Percentiles rank a stretch among this genome's conserved stretches.
Conservation (phyloP, 2,329 filamentous ascomycete species). For the Biscogniauxia sp. region DNA sequence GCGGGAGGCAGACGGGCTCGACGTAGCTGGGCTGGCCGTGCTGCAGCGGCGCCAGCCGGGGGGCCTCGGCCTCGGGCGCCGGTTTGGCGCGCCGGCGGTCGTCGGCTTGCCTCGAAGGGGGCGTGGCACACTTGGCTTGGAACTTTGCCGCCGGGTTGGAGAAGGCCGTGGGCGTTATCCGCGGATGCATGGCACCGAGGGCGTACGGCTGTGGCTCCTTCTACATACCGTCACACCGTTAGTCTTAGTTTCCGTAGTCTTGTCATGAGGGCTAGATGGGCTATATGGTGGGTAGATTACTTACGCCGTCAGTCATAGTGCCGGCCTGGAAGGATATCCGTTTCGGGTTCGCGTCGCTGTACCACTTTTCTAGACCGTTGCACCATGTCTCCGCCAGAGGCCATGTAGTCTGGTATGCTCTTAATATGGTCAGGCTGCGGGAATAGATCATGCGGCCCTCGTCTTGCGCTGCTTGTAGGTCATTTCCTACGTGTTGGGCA, state of each 20-base stretch:
- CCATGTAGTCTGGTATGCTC: constrained; percentile 50
- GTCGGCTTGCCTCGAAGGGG: constrained; percentile 12
- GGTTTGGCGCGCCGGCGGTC: constrained; percentile 8
- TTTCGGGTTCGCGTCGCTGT: constrained; percentile 40
- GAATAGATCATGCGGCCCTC: constrained; percentile 47
- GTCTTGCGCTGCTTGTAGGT: constrained; percentile 41
- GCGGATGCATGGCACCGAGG: constrained; percentile 25
- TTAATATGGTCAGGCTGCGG: constrained; percentile 44
- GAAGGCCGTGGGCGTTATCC: constrained; percentile 19
- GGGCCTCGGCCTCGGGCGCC: constrained; percentile 18
- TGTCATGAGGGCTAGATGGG: too few species aligned
- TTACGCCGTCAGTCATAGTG: constrained; percentile 50
- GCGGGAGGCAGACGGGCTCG: constrained; percentile 29
- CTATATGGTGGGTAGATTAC: constrained; percentile 8
- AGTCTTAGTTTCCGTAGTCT: constrained; percentile 5
- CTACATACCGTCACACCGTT: constrained; percentile 10
- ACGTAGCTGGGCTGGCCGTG: constrained; percentile 22
- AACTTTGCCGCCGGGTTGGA: constrained; percentile 19
- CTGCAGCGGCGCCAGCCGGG: constrained; percentile 26
- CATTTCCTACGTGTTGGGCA: constrained; percentile 21
- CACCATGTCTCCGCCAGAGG: constrained; percentile 52
- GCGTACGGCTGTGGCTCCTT: constrained; percentile 28
- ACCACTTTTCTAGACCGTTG: constrained; percentile 48
- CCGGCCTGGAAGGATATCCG: constrained; percentile 39
- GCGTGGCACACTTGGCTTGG: constrained; percentile 21